Percentiles rank a stretch among this genome's conserved stretches.
Conservation (phyloP, 257 asterid species). For the Ballota nigra region DNA sequence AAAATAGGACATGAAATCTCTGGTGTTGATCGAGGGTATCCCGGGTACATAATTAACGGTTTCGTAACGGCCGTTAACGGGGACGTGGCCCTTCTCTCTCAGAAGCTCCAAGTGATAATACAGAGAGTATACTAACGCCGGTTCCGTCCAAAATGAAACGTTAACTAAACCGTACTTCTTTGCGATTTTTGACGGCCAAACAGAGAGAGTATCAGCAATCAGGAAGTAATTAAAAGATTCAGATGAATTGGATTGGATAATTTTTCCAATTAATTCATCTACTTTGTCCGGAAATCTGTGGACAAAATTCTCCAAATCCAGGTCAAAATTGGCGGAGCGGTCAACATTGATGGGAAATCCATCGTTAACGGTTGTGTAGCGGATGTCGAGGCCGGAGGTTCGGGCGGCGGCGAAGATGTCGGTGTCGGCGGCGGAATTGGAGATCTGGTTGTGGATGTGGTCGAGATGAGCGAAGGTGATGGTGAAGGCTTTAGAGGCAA, state of each 20-base stretch:
- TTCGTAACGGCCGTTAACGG: constrained; percentile 27
- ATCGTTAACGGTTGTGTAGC: constrained; percentile 48
- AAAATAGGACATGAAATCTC: constrained; percentile 51
- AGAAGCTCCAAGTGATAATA: constrained; percentile 51
- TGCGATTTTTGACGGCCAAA: constrained; percentile 45
- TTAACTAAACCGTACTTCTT: constrained; percentile 39
- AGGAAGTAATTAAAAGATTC: constrained; percentile 28
- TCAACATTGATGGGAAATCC: constrained; percentile 51
- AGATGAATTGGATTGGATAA: not conserved
- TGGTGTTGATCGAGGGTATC: constrained; percentile 45
- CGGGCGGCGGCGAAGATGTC: constrained; percentile 53
- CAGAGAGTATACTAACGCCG: constrained; percentile 48
- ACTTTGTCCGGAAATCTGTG: constrained; percentile 36
- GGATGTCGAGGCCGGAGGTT: constrained; percentile 53
- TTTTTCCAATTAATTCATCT: constrained; percentile 35
- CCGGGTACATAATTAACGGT: constrained; percentile 59
- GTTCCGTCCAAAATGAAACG: constrained; percentile 64
- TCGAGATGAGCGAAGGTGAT: constrained; percentile 60
- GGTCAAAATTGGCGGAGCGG: constrained; percentile 25
- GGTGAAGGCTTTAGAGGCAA: constrained; percentile 70
- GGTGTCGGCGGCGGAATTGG: constrained; percentile 30
- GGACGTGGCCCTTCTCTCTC: constrained; percentile 43
- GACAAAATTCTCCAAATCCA: constrained; percentile 13
- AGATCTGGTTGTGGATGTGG: constrained; percentile 44
- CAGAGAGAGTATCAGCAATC: constrained; percentile 44